Base-by-base conservation (phyloP, 306 rosid species). In the Luffa acutangula region DNA sequence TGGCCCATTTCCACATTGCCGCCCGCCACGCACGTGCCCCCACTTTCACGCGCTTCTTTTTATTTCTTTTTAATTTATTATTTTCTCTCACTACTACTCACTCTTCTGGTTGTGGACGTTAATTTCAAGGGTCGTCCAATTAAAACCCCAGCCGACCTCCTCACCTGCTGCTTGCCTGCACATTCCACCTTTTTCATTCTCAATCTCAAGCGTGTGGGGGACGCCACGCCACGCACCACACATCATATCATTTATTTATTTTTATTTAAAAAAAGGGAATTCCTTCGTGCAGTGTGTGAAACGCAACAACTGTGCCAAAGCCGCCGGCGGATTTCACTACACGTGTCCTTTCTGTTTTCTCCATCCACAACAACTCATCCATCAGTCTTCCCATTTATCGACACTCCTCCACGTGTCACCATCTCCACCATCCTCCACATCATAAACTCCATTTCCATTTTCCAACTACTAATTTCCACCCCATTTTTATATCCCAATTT, bases 21-120 rank as follows among this genome's bases (percentile, higher is more conserved):
- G 87, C 82, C 82, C 78, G 81, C 66, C 39, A 67, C 70, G 51
- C 87, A 85, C 83, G 85, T 85, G 85, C 81, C 54, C 43, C 14
- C 34, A 3, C 66, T 18, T 7, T 37, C 58, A 77, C 83, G 80
- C 81, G 71, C 87, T 59, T 42, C 52, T 2, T 34, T 45, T 63
- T 57, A 7, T 57, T 5, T n/a, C 0, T 25, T 25, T 25, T 25
- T 25, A 25, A 25, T 25, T 25, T 25, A 0, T 57, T 5, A 4
- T 5, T 18, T 0, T 57, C 20, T 42, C 17, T 25, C 31, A 25
- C 31, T 25, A 25, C 31, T 25, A 59, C 34, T 70, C 58, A 63
- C 75, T 75, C 18, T 53, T 7, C 31, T 25, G 31, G 31, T 25
- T 25, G 31, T 25, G 31, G 21, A 79, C 77, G 82, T 78, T 37